phyloP scores from a whole-genome alignment of 257 asterid species.

The Jacaranda copaia region DNA sequence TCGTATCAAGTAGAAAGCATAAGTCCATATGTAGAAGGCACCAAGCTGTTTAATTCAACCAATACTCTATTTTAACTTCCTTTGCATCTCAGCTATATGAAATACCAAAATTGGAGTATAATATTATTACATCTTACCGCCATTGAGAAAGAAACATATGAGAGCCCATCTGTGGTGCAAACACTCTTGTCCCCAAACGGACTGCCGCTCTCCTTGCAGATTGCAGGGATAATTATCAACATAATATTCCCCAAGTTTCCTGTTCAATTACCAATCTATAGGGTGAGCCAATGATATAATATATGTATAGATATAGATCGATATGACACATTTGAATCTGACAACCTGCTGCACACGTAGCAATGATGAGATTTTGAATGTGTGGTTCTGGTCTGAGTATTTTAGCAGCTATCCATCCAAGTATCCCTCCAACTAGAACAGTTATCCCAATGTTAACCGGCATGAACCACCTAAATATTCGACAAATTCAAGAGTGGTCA shows the following conservation, averaged over 20 bases:
- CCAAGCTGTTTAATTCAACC: slow-evolving; percentile 57
- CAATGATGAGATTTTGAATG: slow-evolving; percentile 68
- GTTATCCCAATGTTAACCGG: slow-evolving; percentile 86
- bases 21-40: slow-evolving; percentile 81
- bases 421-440: slow-evolving; percentile 71
- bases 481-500: not conserved
- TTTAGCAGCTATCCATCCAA: slow-evolving; percentile 87
- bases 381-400: slow-evolving; percentile 73
- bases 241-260: slow-evolving; percentile 90
- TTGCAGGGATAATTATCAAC: slow-evolving; percentile 82
- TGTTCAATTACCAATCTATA: not conserved
- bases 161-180: slow-evolving; percentile 69
- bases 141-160: slow-evolving; percentile 93
- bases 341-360: slow-evolving; percentile 79
- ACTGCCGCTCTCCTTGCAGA: slow-evolving; percentile 76
- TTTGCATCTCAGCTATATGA: not conserved
- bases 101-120: too few species aligned
- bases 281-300: not conserved
- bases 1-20: slow-evolving; percentile 62
- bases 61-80: not conserved
- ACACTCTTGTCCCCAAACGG: slow-evolving; percentile 77
- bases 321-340: too few species aligned
- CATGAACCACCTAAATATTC: slow-evolving; percentile 88
- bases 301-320: too few species aligned
- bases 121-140: slow-evolving; percentile 53